A percentile compares a stretch with the other conserved stretches of the same genome.
phyloP scores from a whole-genome alignment of 495 filamentous ascomycete species.

The Poronia punctata region DNA sequence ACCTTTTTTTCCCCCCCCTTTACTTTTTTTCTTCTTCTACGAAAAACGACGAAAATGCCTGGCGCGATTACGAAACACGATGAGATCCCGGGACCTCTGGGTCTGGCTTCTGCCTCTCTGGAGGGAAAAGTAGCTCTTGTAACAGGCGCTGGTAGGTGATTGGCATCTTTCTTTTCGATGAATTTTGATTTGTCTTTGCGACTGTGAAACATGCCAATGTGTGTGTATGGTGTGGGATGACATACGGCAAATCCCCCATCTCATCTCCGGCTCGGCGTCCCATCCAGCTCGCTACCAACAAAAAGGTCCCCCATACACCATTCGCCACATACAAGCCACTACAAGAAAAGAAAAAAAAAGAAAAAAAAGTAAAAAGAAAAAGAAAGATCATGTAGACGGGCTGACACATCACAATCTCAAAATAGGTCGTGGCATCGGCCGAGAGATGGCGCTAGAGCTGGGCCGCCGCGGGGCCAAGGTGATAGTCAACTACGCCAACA shows the following conservation, averaged over 20 bases:
- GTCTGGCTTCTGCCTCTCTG: constrained; percentile 40
- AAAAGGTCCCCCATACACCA: too few species aligned
- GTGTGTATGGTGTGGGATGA: too few species aligned
- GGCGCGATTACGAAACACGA: constrained; percentile 35
- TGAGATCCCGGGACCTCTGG: constrained; percentile 42
- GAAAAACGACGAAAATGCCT: constrained; percentile 29
- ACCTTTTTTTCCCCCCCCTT: not conserved
- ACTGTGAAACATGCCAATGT: too few species aligned
- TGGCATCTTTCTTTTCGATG: constrained; percentile 3
- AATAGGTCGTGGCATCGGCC: constrained; percentile 66
- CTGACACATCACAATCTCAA: too few species aligned
- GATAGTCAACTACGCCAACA: constrained; percentile 71
- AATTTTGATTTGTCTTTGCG: too few species aligned
- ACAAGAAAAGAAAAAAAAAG: too few species aligned
- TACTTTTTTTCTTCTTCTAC: not conserved
- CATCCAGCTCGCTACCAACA: too few species aligned
- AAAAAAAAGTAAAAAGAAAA: too few species aligned
- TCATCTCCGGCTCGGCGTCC: too few species aligned
- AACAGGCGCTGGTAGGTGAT: constrained; percentile 37
- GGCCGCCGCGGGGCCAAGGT: constrained; percentile 64
- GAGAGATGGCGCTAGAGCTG: constrained; percentile 69
- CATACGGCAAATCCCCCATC: too few species aligned
- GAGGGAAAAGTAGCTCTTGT: constrained; percentile 46
- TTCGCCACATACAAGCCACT: too few species aligned
- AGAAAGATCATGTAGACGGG: too few species aligned